Evolutionary conservation across 2,329 filamentous ascomycete species (phyloP).

Genomic region (Phialophora expanda): DNA sequence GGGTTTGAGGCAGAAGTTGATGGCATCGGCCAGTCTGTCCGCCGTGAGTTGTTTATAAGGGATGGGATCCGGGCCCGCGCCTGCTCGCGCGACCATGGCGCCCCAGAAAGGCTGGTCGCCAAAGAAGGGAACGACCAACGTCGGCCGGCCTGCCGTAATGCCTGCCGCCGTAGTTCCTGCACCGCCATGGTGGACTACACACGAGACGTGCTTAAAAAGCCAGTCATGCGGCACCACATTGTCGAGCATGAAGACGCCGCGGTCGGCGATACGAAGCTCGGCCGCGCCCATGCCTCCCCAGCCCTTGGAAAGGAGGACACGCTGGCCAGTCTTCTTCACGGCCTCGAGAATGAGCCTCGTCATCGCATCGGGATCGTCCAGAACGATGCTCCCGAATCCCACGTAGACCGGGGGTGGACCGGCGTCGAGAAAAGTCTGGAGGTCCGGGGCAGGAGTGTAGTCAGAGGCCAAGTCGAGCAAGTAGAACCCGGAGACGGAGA

Average conservation of each 20-base stretch:
- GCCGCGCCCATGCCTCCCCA: slow-evolving; percentile 84
- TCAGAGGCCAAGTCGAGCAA: slow-evolving; percentile 71
- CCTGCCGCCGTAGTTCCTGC: slow-evolving; percentile 86
- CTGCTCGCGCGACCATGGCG: slow-evolving; percentile 72
- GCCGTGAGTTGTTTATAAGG: slow-evolving; percentile 70
- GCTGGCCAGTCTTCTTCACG: slow-evolving; percentile 66
- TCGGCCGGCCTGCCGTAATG: slow-evolving; percentile 80
- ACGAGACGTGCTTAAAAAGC: slow-evolving; percentile 80
- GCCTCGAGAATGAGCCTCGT: slow-evolving; percentile 74
- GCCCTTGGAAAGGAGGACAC: slow-evolving; percentile 81
- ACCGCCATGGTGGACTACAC: slow-evolving; percentile 84
- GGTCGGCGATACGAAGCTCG: slow-evolving; percentile 68
- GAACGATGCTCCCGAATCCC: slow-evolving; percentile 80
- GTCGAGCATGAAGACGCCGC: slow-evolving; percentile 75
- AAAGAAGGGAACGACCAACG: slow-evolving; percentile 84
- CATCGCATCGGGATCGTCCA: slow-evolving; percentile 73
- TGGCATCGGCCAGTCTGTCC: slow-evolving; percentile 68
- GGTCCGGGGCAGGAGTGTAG: slow-evolving; percentile 68
- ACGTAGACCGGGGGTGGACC: slow-evolving; percentile 79
- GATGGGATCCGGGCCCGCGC: slow-evolving; percentile 72
- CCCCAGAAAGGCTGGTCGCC: slow-evolving; percentile 85
- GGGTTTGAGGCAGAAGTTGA: slow-evolving; percentile 63
- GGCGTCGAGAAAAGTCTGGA: slow-evolving; percentile 68
- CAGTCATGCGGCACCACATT: slow-evolving; percentile 86
- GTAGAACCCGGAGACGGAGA: slow-evolving; percentile 76